Base-by-base conservation (phyloP, 805 yeast species). In the Wickerhamiella musiphila region DNA sequence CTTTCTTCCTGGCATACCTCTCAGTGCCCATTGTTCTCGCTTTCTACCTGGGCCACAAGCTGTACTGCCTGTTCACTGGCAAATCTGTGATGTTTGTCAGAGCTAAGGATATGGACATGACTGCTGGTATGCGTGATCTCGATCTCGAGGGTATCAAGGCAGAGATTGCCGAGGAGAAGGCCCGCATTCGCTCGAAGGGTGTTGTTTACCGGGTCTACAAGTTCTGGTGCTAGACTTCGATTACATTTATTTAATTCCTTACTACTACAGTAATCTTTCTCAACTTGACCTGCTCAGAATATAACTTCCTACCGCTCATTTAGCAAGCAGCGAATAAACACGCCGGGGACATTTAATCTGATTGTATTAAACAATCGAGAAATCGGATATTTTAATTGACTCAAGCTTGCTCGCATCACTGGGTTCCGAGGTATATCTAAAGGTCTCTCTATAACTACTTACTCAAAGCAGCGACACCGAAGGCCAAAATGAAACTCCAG, bases 61-160 rank as follows among this genome's bases (percentile, higher is more conserved):
- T 66, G 16, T 38, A 20, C 29, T 24, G 26, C 26, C 11, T 14
- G 18, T 24, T 16, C 18, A 24, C 26, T 14, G 18, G 18, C 11
- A 5, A 24, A 13, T 14, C 10, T 11, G 18, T 13, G 15, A 26
- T 26, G 14, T 62, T 60, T 44, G 51, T 64, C 36, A 58, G 59
- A 29, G 57, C 67, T 21, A 43, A 50, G 27, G 66, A 68, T 21
- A 65, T 74, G 43, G 78, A 72, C 42, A 48, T 74, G 26, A 75
- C 68, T 45, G 59, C 69, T 30, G 83, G 83, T 33, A 66, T 78
- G 50, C 63, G 76, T 41, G 69, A 66, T 27, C 42, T 65, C 16
- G 78, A 73, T 45, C 42, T 70, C 10, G 36, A 35, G 13, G 33
- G 28, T 20, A 28, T 39, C 33, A 60, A 55, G 40, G 73, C 65